These are phyloP conservation scores for Fusarium albidum DNA, from an alignment of 2,329 filamentous ascomycete species.

Conservation along the genomic window DNA sequence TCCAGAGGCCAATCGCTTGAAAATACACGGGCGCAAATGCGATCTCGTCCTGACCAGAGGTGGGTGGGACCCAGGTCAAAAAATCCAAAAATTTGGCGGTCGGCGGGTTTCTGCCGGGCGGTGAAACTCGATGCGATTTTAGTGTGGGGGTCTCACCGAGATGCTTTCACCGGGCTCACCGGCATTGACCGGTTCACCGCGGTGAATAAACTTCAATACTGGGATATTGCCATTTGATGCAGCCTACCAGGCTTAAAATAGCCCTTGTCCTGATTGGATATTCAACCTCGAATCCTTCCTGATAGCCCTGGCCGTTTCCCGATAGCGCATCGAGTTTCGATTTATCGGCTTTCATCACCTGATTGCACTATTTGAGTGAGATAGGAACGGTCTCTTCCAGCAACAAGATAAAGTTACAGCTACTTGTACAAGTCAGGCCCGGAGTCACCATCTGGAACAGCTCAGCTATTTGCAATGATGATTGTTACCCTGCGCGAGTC, in stretches of 20 bases:
- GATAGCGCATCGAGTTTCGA: too few species aligned
- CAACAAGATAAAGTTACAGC: slow-evolving; percentile 33
- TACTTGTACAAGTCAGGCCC: slow-evolving; percentile 38
- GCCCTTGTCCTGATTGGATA: too few species aligned
- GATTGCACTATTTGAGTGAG: background rate
- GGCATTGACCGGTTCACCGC: slow-evolving; percentile 8
- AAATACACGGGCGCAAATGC: slow-evolving; percentile 42
- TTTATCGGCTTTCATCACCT: background rate
- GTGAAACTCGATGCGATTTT: slow-evolving; percentile 36
- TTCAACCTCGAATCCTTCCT: too few species aligned
- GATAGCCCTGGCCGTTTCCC: background rate
- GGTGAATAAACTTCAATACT: background rate
- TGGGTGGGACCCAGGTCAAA: slow-evolving; percentile 39
- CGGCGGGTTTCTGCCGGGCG: slow-evolving; percentile 50
- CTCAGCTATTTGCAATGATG: slow-evolving; percentile 39
- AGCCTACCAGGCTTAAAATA: too few species aligned
- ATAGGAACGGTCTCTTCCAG: background rate
- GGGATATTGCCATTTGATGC: too few species aligned
- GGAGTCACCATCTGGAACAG: slow-evolving; percentile 27
- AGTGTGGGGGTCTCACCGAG: slow-evolving; percentile 22
- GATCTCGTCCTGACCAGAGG: slow-evolving; percentile 36
- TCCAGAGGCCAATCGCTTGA: slow-evolving; percentile 38
- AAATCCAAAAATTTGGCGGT: slow-evolving; percentile 52
- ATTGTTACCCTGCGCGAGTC: slow-evolving; percentile 47
- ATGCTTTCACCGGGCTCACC: background rate